Evolutionary conservation across 2,329 filamentous ascomycete species (phyloP).

Genomic region (Metarhizium robertsii): DNA sequence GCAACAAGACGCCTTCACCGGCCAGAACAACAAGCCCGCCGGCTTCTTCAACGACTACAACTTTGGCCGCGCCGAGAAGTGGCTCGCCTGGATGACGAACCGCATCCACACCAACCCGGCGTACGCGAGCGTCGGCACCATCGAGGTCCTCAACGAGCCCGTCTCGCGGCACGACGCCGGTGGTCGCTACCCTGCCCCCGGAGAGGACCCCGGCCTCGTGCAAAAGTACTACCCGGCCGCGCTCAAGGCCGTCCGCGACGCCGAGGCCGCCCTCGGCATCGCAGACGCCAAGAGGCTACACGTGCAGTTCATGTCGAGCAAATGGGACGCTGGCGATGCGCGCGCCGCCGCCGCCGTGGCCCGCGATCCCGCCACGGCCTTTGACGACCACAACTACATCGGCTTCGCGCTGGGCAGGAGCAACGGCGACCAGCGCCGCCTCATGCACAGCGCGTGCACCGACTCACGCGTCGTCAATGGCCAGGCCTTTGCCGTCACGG

Average conservation of each 20-base stretch:
- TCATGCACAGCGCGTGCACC: conserved; percentile 29
- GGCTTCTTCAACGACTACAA: conserved; percentile 48
- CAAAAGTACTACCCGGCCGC: conserved; percentile 1
- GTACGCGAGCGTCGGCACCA: conserved; percentile 48
- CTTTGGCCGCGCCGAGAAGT: conserved; percentile 43
- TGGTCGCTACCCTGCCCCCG: too few species aligned
- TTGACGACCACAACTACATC: conserved; percentile 47
- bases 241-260: conserved; percentile 14
- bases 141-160: conserved; percentile 44
- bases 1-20: too few species aligned
- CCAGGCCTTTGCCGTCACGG: conserved; percentile 34
- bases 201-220: too few species aligned
- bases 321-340: conserved; percentile 40
- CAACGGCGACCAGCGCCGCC: conserved; percentile 10
- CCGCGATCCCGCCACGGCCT: conserved; percentile 36
- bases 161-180: conserved; percentile 13
- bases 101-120: conserved; percentile 38
- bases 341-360: conserved; percentile 5
- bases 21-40: conserved; percentile 18
- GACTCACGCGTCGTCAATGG: conserved; percentile 30
- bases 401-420: conserved; percentile 7
- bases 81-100: conserved; percentile 45
- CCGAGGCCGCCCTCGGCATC: conserved; percentile 10
- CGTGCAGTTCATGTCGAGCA: conserved; percentile 37
- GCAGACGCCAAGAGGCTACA: conserved; percentile 22